A percentile compares a stretch with the other conserved stretches of the same genome.
phyloP scores from a whole-genome alignment of 2,329 filamentous ascomycete species.

The Microdochium bolleyi region DNA sequence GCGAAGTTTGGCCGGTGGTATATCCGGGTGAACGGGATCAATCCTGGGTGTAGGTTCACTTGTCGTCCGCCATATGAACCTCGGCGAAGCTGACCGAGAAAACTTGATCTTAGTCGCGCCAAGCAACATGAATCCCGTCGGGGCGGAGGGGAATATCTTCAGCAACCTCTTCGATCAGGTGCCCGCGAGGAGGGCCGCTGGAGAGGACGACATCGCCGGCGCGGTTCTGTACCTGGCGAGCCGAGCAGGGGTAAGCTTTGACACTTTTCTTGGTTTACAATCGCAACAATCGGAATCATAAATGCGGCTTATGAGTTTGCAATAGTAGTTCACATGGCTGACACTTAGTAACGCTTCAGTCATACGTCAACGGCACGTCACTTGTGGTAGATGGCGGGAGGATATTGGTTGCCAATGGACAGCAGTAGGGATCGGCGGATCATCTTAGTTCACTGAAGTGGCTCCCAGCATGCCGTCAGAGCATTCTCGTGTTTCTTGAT shows the following conservation, averaged over 20 bases:
- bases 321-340: too few relatives aligned
- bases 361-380: conserved; percentile 20
- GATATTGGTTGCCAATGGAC: conserved; percentile 20
- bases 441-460: too few relatives aligned
- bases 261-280: background rate
- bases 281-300: background rate
- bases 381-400: conserved; percentile 21
- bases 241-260: conserved; percentile 18
- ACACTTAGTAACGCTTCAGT: conserved; percentile 10
- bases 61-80: background rate
- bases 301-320: too few relatives aligned
- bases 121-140: conserved; percentile 24
- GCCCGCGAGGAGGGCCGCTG: conserved; percentile 19
- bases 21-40: conserved; percentile 22
- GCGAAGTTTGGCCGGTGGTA: conserved; percentile 32
- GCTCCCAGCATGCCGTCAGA: too few relatives aligned
- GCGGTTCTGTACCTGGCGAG: conserved; percentile 20
- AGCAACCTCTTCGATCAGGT: conserved; percentile 21
- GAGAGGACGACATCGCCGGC: conserved; percentile 21
- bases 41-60: conserved; percentile 20
- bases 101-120: conserved; percentile 18
- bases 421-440: conserved; percentile 6
- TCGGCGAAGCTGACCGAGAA: background rate
- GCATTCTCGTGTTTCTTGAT: too few relatives aligned
- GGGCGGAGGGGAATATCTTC: conserved; percentile 21